Conservation (phyloP, 257 asterid genomes). For the Solanum megistacrolobum region DNA sequence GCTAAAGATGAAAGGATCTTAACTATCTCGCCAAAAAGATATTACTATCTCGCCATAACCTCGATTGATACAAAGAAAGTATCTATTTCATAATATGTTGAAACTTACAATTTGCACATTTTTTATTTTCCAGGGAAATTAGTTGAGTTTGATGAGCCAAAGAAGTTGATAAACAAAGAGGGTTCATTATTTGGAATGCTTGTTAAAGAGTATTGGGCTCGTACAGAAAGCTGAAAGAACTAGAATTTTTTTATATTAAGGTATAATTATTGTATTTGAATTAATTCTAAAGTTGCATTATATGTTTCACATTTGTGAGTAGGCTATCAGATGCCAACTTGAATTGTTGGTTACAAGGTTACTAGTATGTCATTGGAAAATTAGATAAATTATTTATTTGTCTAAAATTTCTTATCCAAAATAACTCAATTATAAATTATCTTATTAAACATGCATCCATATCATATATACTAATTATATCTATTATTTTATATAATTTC, state of each 20-base stretch:
- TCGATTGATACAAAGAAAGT: background rate
- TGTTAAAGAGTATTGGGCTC: background rate
- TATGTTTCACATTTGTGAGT: background rate
- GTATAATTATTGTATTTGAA: background rate
- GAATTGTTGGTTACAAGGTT: background rate
- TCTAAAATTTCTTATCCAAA: too few species aligned
- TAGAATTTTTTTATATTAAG: too few species aligned
- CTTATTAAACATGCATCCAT: too few species aligned
- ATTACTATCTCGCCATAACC: background rate
- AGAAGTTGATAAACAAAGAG: background rate
- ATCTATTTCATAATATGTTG: background rate
- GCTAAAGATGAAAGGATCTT: background rate
- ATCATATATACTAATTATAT: too few species aligned
- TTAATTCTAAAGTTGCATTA: background rate
- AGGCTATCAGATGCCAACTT: background rate
- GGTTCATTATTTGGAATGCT: background rate
- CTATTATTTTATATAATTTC: too few species aligned
- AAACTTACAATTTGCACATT: background rate
- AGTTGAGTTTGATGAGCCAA: conserved; percentile 2
- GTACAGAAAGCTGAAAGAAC: background rate
- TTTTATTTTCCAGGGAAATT: background rate
- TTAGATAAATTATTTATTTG: too few species aligned
- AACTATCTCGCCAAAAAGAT: too few species aligned
- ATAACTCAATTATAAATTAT: too few species aligned
- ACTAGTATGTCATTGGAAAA: background rate